Base-by-base conservation (phyloP, 768 basidiomycete species). In the Gloeostereum incarnatum region DNA sequence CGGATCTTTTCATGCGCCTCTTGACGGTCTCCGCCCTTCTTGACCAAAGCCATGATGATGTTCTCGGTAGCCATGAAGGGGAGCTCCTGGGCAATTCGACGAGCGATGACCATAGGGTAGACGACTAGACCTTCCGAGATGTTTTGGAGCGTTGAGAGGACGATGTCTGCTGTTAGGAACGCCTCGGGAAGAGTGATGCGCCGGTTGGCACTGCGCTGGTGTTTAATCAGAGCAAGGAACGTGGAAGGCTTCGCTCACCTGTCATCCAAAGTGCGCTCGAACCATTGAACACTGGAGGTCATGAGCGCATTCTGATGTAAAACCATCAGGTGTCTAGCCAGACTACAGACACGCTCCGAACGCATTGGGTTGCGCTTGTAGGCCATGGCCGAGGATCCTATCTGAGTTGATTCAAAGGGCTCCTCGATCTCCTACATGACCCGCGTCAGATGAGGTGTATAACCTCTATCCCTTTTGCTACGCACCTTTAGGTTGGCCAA, bases 21-120 rank as follows among this genome's bases (percentile, higher is more conserved):
- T 56, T 98, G 96, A 23, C 96, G 74, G 60, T 98, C 93, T 1
- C 93, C 94, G 16, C 90, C 90, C 35, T 75, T 78, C 61, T 88
- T 96, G 45, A 98, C 96, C 30, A 99, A 77, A 1, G 91, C 91
- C 96, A 99, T 98, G 63, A 98, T 98, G 61, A 99, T 74, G 59
- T 99, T 99, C 61, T 99, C 96, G 2, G 96, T 99, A 3, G 94
- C 92, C 96, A 99, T 98, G 73, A 98, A 98, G 1, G 96, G 96
- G 23, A 99, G 72, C 58, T 99, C 96, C 58, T 97, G 89, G 2
- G 79, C 60, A 57, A 99, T 93, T 25, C 90, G 80, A 29, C 91
- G 78, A 7, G 73, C 88, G 46, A 99, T 98, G 44, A 99, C 94
- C 56, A 77, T 82, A 7, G 96, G 96, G 59, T 98, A 98, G 39